Conservation (phyloP, 164 flowering plant genomes). For the Vitis rotundifolia region DNA sequence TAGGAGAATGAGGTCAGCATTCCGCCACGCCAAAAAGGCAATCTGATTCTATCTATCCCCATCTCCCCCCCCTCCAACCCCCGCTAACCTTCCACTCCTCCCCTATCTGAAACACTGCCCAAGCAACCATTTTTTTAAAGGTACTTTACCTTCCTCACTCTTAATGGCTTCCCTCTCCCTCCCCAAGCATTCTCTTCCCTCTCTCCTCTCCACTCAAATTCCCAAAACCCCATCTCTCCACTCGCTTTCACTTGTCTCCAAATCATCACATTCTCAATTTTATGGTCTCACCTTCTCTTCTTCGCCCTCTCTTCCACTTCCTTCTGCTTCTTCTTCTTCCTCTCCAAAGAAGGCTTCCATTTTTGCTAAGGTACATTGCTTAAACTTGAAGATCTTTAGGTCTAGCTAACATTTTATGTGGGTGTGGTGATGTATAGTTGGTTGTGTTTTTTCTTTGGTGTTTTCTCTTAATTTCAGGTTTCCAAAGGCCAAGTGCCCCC, state of each 20-base stretch:
- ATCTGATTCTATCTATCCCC: background rate
- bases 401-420: too few relatives aligned
- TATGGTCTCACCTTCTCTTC: constrained; percentile 56
- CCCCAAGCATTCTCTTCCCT: constrained; percentile 40
- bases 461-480: constrained; percentile 42
- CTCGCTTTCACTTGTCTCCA: constrained; percentile 31
- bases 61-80: background rate
- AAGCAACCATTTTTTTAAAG: background rate
- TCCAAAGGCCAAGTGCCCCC: constrained; percentile 69
- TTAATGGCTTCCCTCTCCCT: constrained; percentile 60
- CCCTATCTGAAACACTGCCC: background rate
- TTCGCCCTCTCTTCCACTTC: constrained; percentile 28
- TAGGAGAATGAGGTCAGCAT: constrained; percentile 15
- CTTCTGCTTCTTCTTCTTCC: constrained; percentile 37
- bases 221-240: constrained; percentile 36
- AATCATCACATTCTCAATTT: constrained; percentile 65
- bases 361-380: constrained; percentile 66
- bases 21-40: constrained; percentile 29
- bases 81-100: background rate
- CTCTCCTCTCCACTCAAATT: constrained; percentile 34
- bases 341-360: constrained; percentile 32
- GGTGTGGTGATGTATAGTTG: background rate
- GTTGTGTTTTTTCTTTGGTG: background rate
- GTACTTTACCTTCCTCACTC: background rate
- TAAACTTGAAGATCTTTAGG: background rate